Evolutionary conservation across 73 alveolate species (phyloP).

Genomic region (Blepharisma japonicum): DNA sequence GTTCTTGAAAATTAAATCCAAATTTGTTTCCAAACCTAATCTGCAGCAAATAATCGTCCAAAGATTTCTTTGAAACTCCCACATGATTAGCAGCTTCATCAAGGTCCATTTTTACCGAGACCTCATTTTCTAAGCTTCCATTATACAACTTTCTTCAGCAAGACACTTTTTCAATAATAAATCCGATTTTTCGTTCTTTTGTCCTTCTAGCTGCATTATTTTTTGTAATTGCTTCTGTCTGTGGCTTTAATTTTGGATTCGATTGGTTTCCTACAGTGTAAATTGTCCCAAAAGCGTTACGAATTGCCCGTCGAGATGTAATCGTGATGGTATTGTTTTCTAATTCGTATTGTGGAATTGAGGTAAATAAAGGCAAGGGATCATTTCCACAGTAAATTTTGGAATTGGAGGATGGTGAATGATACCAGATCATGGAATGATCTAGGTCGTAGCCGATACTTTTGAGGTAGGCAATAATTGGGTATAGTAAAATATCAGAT

Average conservation of each 20-base stretch:
- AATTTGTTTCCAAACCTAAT: conserved; percentile 75
- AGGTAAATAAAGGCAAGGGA: conserved; percentile 43
- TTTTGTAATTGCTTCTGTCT: not conserved
- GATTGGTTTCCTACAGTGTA: conserved; percentile 8
- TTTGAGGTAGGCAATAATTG: conserved; percentile 36
- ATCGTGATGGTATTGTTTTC: not conserved
- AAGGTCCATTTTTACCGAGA: conserved; percentile 52
- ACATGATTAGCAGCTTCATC: conserved; percentile 84
- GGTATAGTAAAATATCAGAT: conserved; percentile 1
- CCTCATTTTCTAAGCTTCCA: conserved; percentile 62
- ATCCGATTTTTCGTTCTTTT: conserved; percentile 96
- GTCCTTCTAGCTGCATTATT: conserved; percentile 57
- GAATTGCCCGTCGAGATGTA: not conserved
- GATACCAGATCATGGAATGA: conserved; percentile 45
- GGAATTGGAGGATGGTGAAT: conserved; percentile 35
- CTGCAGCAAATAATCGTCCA: conserved; percentile 82
- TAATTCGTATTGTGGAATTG: not conserved
- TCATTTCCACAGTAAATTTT: conserved; percentile 55
- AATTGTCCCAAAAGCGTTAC: conserved; percentile 16
- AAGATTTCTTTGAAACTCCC: conserved; percentile 77
- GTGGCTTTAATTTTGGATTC: not conserved
- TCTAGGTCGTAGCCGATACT: conserved; percentile 48
- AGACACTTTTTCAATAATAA: conserved; percentile 92
- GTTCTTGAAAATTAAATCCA: conserved; percentile 79
- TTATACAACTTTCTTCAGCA: conserved; percentile 95